Evolutionary conservation across 2,329 filamentous ascomycete genomes (phyloP).

Genomic region (Sclerotinia glacialis): DNA sequence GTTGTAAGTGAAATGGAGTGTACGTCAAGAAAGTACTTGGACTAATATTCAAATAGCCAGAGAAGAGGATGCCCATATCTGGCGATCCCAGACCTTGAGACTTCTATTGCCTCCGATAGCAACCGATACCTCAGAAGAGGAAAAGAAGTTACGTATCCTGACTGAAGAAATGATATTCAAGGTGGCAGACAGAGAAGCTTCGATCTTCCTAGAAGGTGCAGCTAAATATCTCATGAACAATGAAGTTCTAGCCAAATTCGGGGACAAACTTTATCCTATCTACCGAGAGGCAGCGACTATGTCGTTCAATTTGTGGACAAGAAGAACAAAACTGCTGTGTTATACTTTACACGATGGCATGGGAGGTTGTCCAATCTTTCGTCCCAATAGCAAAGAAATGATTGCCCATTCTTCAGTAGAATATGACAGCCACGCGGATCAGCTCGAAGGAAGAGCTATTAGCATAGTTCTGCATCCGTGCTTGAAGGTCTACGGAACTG

Average conservation of each 20-base stretch:
- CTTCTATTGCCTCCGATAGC: constrained; percentile 24
- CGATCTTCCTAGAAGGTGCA: constrained; percentile 17
- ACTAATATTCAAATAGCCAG: constrained; percentile 21
- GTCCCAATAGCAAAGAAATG: constrained; percentile 13
- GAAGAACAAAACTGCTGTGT: constrained; percentile 20
- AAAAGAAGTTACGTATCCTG: background rate
- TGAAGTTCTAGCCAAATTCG: background rate
- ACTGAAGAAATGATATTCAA: constrained; percentile 20
- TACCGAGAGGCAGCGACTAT: constrained; percentile 24
- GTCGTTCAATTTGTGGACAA: constrained; percentile 29
- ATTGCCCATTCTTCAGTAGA: constrained; percentile 23
- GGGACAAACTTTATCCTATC: constrained; percentile 21
- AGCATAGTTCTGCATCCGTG: constrained; percentile 28
- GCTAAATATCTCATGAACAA: constrained; percentile 21
- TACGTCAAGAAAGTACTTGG: background rate
- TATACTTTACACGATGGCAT: constrained; percentile 16
- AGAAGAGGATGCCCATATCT: constrained; percentile 26
- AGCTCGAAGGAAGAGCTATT: constrained; percentile 21
- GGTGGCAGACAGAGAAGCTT: constrained; percentile 18
- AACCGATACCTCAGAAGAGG: constrained; percentile 5
- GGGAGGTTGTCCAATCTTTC: background rate
- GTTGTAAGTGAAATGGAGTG: background rate
- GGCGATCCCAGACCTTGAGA: constrained; percentile 29
- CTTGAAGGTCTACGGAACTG: constrained; percentile 24
- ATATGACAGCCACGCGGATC: constrained; percentile 24